Percentiles rank a stretch among this genome's conserved stretches.
Conservation (phyloP, 495 filamentous ascomycete species). For the Talaromyces ruber region DNA sequence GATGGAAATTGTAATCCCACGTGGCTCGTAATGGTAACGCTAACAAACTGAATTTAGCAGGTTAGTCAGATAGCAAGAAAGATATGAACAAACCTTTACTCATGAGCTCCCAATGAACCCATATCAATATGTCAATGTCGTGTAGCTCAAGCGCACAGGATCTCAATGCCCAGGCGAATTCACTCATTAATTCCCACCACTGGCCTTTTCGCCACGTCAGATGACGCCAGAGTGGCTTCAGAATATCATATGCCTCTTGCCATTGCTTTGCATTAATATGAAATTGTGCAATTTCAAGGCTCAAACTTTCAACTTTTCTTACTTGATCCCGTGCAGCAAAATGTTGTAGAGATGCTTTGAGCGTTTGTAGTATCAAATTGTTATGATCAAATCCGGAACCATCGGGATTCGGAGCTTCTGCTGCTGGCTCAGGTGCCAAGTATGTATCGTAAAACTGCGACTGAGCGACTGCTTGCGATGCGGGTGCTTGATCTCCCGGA, state of each 20-base stretch:
- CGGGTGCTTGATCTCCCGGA: conserved; percentile 57
- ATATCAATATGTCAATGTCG: conserved; percentile 57
- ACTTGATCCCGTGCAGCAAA: conserved; percentile 55
- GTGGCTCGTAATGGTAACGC: conserved; percentile 53
- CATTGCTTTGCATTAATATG: conserved; percentile 54
- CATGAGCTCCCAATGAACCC: conserved; percentile 80
- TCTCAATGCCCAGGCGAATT: conserved; percentile 64
- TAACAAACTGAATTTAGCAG: conserved; percentile 3
- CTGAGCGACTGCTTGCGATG: conserved; percentile 57
- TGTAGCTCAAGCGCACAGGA: conserved; percentile 58
- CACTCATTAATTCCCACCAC: conserved; percentile 71
- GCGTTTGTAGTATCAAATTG: conserved; percentile 46
- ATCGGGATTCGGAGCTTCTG: conserved; percentile 55
- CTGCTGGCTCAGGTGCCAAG: conserved; percentile 66
- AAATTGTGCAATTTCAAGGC: conserved; percentile 61
- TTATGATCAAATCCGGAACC: conserved; percentile 53
- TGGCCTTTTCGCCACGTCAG: conserved; percentile 68
- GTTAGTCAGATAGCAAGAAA: background rate
- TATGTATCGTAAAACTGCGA: conserved; percentile 76
- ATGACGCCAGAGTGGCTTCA: conserved; percentile 63
- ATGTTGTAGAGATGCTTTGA: conserved; percentile 54
- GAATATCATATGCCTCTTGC: conserved; percentile 54
- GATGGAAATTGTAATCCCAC: conserved; percentile 69
- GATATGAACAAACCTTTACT: conserved; percentile 48
- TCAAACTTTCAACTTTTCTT: conserved; percentile 58